Conservation (phyloP, 2,329 filamentous ascomycete genomes). For the Neoascochyta sp. region DNA sequence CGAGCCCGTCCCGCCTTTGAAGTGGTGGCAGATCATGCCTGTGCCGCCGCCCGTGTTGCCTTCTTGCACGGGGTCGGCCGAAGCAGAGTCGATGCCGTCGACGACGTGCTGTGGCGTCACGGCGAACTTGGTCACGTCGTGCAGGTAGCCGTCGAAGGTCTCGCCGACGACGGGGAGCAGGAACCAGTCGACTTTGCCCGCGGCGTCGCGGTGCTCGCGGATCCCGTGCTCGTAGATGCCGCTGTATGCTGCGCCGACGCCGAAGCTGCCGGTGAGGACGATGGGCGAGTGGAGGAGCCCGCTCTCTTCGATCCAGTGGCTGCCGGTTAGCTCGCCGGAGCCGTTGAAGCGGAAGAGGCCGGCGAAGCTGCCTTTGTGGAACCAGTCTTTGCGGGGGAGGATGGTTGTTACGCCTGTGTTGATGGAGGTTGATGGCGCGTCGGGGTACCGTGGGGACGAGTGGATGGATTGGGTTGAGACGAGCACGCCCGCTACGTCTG, state of each 20-base stretch:
- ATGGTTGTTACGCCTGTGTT: constrained; percentile 47
- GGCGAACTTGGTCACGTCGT: constrained; percentile 54
- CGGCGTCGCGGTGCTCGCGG: constrained; percentile 41
- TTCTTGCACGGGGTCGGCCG: constrained; percentile 53
- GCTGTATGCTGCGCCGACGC: constrained; percentile 57
- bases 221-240: constrained; percentile 57
- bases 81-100: constrained; percentile 52
- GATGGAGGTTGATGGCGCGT: constrained; percentile 27
- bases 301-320: constrained; percentile 60
- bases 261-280: constrained; percentile 57
- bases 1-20: constrained; percentile 65
- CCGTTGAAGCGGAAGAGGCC: constrained; percentile 60
- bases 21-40: constrained; percentile 63
- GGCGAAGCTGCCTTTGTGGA: constrained; percentile 42
- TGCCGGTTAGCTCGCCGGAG: constrained; percentile 60
- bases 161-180: constrained; percentile 58
- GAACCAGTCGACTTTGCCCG: constrained; percentile 51
- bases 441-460: constrained; percentile 24
- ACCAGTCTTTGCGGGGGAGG: constrained; percentile 42
- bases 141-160: constrained; percentile 62
- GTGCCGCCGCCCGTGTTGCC: constrained; percentile 65
- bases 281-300: constrained; percentile 59
- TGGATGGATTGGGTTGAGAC: constrained; percentile 42
- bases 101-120: constrained; percentile 55
- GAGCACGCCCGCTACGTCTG: constrained; percentile 45